phyloP scores from a whole-genome alignment of 257 asterid species.

The Paulownia fortunei region DNA sequence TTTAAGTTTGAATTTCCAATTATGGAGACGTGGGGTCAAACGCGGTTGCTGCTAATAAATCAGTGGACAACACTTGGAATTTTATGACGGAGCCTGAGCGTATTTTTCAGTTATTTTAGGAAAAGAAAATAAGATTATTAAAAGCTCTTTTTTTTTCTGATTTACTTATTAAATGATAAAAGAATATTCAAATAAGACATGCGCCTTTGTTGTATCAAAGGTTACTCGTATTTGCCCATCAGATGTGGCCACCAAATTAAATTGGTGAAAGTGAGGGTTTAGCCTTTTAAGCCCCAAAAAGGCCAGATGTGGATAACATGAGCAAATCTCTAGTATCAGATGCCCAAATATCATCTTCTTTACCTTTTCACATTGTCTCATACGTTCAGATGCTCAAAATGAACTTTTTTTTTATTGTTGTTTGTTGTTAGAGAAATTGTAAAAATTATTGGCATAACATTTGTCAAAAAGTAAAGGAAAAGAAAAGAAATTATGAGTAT shows the following conservation, averaged over 20 bases:
- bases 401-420: too few relatives aligned
- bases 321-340: constrained; percentile 9
- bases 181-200: not conserved
- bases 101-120: not conserved
- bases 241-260: not conserved
- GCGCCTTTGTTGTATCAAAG: not conserved
- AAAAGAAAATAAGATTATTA: too few relatives aligned
- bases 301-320: not conserved
- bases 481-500: too few relatives aligned
- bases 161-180: too few relatives aligned
- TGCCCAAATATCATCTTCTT: not conserved
- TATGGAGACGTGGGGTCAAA: constrained; percentile 32
- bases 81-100: not conserved
- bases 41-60: constrained; percentile 16
- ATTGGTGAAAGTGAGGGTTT: not conserved
- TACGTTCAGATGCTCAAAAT: not conserved
- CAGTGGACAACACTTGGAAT: constrained; percentile 19
- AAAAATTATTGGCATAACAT: too few relatives aligned
- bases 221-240: not conserved
- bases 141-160: too few relatives aligned
- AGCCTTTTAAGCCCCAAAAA: not conserved
- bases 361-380: not conserved
- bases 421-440: too few relatives aligned
- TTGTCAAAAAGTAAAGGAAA: too few relatives aligned
- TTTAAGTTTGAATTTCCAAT: constrained; percentile 7